phyloP scores from a whole-genome alignment of 2,329 filamentous ascomycete genomes.

The Dactylonectria estremocensis region DNA sequence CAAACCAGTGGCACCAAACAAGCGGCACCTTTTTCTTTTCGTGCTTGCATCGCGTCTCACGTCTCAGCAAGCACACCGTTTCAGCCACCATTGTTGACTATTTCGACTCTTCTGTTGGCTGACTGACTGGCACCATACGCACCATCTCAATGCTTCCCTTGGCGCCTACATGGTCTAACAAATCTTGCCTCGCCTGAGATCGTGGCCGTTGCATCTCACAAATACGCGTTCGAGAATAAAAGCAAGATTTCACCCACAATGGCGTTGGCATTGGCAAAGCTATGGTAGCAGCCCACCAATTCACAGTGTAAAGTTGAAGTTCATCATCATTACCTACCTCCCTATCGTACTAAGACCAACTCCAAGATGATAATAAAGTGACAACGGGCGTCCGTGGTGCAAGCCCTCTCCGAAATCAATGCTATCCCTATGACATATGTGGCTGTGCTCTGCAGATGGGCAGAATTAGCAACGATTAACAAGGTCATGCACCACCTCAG shows the following conservation, averaged over 20 bases:
- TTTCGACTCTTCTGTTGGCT: conserved; percentile 3
- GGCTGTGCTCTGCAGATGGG: conserved; percentile 16
- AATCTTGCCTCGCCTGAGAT: too few relatives aligned
- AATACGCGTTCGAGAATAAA: conserved; percentile 1
- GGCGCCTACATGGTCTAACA: conserved; percentile 4
- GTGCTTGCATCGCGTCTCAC: conserved; percentile 19
- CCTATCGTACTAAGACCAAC: too few relatives aligned
- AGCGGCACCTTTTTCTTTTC: conserved; percentile 1
- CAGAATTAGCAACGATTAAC: conserved; percentile 2
- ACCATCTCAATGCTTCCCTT: not conserved
- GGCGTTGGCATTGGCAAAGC: not conserved
- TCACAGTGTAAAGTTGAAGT: not conserved
- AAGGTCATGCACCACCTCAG: conserved; percentile 6
- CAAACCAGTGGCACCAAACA: not conserved
- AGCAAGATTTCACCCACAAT: not conserved
- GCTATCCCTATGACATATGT: conserved; percentile 14
- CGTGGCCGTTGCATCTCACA: conserved; percentile 6
- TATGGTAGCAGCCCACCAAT: not conserved
- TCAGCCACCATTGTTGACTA: conserved; percentile 24
- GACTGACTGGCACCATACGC: conserved; percentile 1
- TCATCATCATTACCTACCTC: too few relatives aligned
- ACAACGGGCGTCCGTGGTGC: conserved; percentile 5
- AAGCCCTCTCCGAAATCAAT: not conserved
- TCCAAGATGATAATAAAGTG: not conserved
- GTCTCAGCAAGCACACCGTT: conserved; percentile 19